Conservation (phyloP, 768 basidiomycete genomes). For the Lyophyllum shimeji region DNA sequence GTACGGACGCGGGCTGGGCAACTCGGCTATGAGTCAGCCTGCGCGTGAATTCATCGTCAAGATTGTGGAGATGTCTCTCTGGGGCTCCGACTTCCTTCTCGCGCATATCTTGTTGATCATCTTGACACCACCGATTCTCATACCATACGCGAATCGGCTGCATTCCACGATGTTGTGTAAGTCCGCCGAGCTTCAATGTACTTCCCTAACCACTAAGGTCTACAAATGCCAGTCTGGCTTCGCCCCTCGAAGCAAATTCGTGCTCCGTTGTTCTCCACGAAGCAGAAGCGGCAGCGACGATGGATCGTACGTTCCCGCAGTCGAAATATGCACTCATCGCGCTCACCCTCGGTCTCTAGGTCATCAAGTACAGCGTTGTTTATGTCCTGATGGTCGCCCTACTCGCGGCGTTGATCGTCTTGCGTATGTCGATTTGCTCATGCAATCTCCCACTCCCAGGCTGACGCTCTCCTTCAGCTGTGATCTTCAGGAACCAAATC, state of each 20-base stretch:
- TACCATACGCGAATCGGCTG: constrained; percentile 84
- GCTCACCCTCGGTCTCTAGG: constrained; percentile 33
- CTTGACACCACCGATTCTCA: constrained; percentile 78
- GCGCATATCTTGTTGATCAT: constrained; percentile 85
- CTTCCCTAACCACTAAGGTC: not conserved
- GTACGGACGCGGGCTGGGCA: constrained; percentile 92
- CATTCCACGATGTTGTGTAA: constrained; percentile 93
- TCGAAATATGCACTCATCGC: constrained; percentile 1
- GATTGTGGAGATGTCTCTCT: constrained; percentile 96
- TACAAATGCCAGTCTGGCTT: constrained; percentile 76
- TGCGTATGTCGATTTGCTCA: constrained; percentile 57
- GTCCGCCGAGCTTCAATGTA: constrained; percentile 25
- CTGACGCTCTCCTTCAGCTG: constrained; percentile 46
- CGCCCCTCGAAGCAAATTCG: constrained; percentile 94
- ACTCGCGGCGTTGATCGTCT: constrained; percentile 77
- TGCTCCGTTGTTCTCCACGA: constrained; percentile 89
- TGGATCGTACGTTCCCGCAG: constrained; percentile 67
- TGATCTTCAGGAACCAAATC: constrained; percentile 79
- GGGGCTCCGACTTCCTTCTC: constrained; percentile 93
- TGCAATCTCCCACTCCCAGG: not conserved
- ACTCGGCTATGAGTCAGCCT: constrained; percentile 88
- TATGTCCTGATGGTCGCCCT: constrained; percentile 76
- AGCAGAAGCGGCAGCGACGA: constrained; percentile 88
- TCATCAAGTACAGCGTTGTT: constrained; percentile 83
- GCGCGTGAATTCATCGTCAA: constrained; percentile 98